A percentile compares a stretch with the other conserved stretches of the same genome.
phyloP scores from a whole-genome alignment of 208 protist species.

The Leishmania turanica region DNA sequence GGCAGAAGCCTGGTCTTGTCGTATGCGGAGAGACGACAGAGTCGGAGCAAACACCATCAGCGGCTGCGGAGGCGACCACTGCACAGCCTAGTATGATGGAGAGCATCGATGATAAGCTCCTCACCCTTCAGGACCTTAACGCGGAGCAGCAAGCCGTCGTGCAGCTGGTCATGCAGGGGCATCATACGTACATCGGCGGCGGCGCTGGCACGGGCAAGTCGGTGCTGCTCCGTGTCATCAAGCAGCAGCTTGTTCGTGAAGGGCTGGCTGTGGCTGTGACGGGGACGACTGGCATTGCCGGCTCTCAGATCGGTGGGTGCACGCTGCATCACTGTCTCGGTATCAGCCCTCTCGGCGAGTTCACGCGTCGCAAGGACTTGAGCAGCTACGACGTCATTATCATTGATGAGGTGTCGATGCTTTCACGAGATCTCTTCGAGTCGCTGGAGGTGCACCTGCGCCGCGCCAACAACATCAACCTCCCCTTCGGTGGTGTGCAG shows the following conservation, averaged over 20 bases:
- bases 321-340: constrained; percentile 92
- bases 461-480: constrained; percentile 70
- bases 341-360: constrained; percentile 78
- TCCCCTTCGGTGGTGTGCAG: constrained; percentile 93
- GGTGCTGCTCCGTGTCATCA: constrained; percentile 82
- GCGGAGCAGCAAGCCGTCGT: constrained; percentile 82
- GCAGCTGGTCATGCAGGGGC: constrained; percentile 65
- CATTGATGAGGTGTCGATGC: constrained; percentile 94
- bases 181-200: constrained; percentile 90
- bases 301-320: constrained; percentile 72
- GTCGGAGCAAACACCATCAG: neutral
- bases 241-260: constrained; percentile 57
- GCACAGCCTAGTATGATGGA: constrained; percentile 4
- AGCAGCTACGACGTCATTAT: constrained; percentile 88
- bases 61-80: neutral
- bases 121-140: constrained; percentile 74
- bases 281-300: constrained; percentile 86
- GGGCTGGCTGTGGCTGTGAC: constrained; percentile 80
- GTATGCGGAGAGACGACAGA: constrained; percentile 2
- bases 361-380: constrained; percentile 69
- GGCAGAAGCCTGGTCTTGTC: constrained; percentile 43
- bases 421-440: constrained; percentile 84
- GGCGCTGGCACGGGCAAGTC: constrained; percentile 91
- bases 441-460: constrained; percentile 76
- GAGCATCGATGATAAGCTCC: constrained; percentile 40